These are phyloP conservation scores for Tricholoma hemisulphureum DNA, from an alignment of 768 basidiomycete genomes.

Conservation along the genomic window DNA sequence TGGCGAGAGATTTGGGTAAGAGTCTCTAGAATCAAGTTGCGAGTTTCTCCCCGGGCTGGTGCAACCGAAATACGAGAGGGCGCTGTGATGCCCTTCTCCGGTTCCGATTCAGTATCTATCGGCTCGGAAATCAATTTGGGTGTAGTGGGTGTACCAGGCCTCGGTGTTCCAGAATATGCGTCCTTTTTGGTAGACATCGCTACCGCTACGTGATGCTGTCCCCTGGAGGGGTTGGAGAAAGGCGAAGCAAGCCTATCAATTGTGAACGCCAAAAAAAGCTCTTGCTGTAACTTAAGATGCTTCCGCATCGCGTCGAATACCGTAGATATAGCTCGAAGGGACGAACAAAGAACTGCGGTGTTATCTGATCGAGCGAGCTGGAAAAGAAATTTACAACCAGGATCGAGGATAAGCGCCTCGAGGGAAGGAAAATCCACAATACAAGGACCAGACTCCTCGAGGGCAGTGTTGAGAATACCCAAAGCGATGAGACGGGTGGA, in stretches of 20 bases:
- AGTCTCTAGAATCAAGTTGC: slow-evolving; percentile 88
- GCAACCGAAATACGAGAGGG: slow-evolving; percentile 60
- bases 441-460: slow-evolving; percentile 78
- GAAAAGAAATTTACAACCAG: slow-evolving; percentile 95
- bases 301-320: slow-evolving; percentile 84
- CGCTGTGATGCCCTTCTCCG: slow-evolving; percentile 42
- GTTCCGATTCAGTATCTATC: slow-evolving; percentile 42
- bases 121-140: slow-evolving; percentile 40
- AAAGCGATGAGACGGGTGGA: slow-evolving; percentile 90
- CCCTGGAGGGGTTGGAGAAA: slow-evolving; percentile 24
- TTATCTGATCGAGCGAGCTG: slow-evolving; percentile 94
- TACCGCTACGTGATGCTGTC: slow-evolving; percentile 11
- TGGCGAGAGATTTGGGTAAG: slow-evolving; percentile 77
- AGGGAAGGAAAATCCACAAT: slow-evolving; percentile 80
- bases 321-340: slow-evolving; percentile 84
- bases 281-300: slow-evolving; percentile 90
- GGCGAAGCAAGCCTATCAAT: slow-evolving; percentile 84
- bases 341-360: slow-evolving; percentile 68
- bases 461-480: slow-evolving; percentile 80
- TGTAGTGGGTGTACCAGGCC: slow-evolving; percentile 49
- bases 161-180: slow-evolving; percentile 36
- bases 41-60: slow-evolving; percentile 83
- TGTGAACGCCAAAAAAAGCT: slow-evolving; percentile 91
- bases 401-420: slow-evolving; percentile 73
- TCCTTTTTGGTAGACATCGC: slow-evolving; percentile 30